Evolutionary conservation across 2,329 filamentous ascomycete genomes (phyloP), one percentile per base, ranked within the genome.

Genomic region (Colletotrichum theobromicola): DNA sequence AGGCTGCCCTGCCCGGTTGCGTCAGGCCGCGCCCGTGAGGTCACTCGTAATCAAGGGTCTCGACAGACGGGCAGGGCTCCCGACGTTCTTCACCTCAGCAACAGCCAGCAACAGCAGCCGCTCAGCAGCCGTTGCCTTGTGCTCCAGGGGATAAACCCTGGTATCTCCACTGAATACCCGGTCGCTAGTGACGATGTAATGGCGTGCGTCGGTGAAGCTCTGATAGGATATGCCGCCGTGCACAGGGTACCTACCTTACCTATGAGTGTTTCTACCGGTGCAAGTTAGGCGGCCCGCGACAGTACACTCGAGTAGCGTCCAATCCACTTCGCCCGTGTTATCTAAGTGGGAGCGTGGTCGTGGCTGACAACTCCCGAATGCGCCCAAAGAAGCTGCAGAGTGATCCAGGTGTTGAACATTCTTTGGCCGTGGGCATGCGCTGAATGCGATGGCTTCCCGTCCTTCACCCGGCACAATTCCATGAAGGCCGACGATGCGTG

Each of bases 141-240:
- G 18, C 21, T 62, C 21, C 57, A n/a, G 24, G 67, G 55, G 26
- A 72, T 9, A 61, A 21, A 60, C 60, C 46, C 60, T 65, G 60
- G n/a, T 18, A 8, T 53, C 69, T 13, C 70, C 70, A 68, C 64
- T 26, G 24, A 12, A 50, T 42, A 55, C 30, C 64, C 63, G 63
- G 55, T 67, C 37, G 16, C 26, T 68, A 72, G 70, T 73, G 66
- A 70, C 66, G 66, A 70, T 42, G 24, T 73, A 34, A 73, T 70
- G 66, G 70, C 66, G 67, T 73, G 70, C 70, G 66, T 73, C 34
- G 32, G 58, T 46, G 66, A 35, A 57, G 37, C n/a, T 34, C 34
- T 62, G 55, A 70, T 64, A 64, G 67, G 67, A 58, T 21, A 28
- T 18, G 35, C 35, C 35, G 35, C 35, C 35, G n/a, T n/a, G n/a